These are phyloP conservation scores for Cupressus sempervirens DNA, from an alignment of 75 land plant genomes.

Conservation along the genomic window DNA sequence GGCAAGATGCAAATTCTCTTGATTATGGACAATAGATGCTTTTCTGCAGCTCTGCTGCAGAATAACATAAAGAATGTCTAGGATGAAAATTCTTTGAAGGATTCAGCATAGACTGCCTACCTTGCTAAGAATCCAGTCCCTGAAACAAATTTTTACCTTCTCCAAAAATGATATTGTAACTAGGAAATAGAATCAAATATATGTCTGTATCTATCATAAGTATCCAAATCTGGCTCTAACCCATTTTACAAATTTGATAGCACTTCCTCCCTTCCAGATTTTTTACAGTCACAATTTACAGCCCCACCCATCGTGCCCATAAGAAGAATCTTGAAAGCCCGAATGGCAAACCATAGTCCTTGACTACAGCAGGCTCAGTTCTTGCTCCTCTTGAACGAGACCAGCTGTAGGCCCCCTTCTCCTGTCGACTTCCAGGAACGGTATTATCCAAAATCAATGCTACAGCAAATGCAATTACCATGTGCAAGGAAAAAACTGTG, in stretches of 20 bases:
- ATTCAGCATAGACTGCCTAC: conserved; percentile 9
- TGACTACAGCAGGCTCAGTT: conserved; percentile 31
- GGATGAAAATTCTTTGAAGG: neutral
- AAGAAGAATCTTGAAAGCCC: conserved; percentile 25
- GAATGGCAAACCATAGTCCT: conserved; percentile 38
- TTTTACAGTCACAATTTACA: conserved; percentile 18
- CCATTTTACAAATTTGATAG: conserved; percentile 13
- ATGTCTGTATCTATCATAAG: neutral
- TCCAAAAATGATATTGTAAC: conserved; percentile 8
- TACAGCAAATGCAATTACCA: conserved; percentile 50
- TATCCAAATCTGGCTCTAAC: conserved; percentile 5
- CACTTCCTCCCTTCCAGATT: neutral
- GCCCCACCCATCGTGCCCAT: conserved; percentile 50
- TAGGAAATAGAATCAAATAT: conserved; percentile 8
- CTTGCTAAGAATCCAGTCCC: neutral
- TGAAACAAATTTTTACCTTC: neutral
- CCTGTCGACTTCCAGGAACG: conserved; percentile 50
- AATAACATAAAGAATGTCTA: conserved; percentile 14
- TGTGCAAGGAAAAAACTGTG: conserved; percentile 40
- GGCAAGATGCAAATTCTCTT: neutral
- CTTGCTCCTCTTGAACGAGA: conserved; percentile 24
- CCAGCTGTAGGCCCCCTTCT: conserved; percentile 40
- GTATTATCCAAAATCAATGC: conserved; percentile 48
- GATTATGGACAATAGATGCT: conserved; percentile 9
- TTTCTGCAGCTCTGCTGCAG: conserved; percentile 11